Base-by-base conservation (phyloP, 805 yeast species). In the Sugiyamaella americana region DNA sequence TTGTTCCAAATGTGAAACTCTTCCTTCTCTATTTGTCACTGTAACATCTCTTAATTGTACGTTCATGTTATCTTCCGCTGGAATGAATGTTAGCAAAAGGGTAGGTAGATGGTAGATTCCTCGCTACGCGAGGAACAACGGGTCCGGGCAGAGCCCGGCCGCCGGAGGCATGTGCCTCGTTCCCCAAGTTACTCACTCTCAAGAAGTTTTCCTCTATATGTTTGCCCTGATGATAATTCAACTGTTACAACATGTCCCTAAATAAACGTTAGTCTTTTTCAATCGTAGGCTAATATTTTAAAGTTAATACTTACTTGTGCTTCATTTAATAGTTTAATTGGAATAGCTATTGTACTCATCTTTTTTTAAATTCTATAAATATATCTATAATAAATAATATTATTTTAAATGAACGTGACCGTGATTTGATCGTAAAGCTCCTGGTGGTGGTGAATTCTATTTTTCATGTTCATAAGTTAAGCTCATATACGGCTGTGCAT, bases 21-120 rank as follows among this genome's bases (percentile, higher is more conserved):
- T 71, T 3, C 96, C 96, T 44, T 87, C 84, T 38, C 80, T 69
- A 22, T 80, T 77, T 0, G 96, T 89, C 41, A 84, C 80, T 1
- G 84, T 78, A 36, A 84, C 94, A 60, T 91, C 95, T 52, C 78
- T 71, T 42, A 91, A 65, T 51, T 89, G 94, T 21, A 91, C 79
- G 62, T 91, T 91, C 98, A 91, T 93, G 64, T 84, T 89, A 58
- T 91, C 98, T 66, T 91, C 96, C n/a, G n/a, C n/a, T n/a, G n/a
- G n/a, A n/a, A n/a, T n/a, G n/a, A n/a, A n/a, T n/a, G n/a, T n/a
- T n/a, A n/a, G n/a, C n/a, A n/a, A n/a, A n/a, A n/a, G n/a, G n/a
- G n/a, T n/a, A n/a, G n/a, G n/a, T n/a, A n/a, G n/a, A n/a, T n/a
- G n/a, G n/a, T n/a, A n/a, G n/a, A n/a, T n/a, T n/a, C n/a, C n/a